Percentiles rank a stretch among this genome's conserved stretches.
phyloP scores from a whole-genome alignment of 371 early-diverging fungal species.

The Chytridiales sp. region DNA sequence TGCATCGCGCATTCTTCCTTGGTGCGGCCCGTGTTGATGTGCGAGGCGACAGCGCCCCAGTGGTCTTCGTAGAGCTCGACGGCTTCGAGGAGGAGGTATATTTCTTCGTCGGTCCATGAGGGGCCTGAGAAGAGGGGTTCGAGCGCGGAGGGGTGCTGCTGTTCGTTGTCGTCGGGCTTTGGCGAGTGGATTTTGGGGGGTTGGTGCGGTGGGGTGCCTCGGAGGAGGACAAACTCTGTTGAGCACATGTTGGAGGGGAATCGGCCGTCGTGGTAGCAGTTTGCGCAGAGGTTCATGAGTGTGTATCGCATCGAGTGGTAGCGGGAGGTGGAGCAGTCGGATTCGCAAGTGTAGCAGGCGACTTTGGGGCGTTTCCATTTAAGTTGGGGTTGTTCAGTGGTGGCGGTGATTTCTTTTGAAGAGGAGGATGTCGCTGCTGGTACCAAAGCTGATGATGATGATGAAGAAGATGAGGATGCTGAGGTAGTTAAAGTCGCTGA shows the following conservation, averaged over 20 bases:
- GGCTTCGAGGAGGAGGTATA: constrained; percentile 83
- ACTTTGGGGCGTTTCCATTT: constrained; percentile 43
- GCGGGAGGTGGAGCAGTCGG: constrained; percentile 73
- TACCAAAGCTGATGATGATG: no score
- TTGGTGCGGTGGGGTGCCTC: constrained; percentile 8
- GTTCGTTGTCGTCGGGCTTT: constrained; percentile 40
- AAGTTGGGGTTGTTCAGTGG: no score
- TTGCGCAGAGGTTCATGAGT: constrained; percentile 75
- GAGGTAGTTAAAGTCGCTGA: no score
- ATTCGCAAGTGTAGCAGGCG: constrained; percentile 82
- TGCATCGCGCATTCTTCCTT: constrained; percentile 88
- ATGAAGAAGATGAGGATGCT: no score
- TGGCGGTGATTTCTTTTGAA: no score
- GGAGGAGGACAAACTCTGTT: constrained; percentile 71
- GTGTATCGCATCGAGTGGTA: constrained; percentile 76
- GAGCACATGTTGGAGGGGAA: constrained; percentile 78
- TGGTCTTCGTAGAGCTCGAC: constrained; percentile 91
- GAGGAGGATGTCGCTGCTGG: no score
- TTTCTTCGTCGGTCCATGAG: constrained; percentile 95
- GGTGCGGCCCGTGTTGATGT: constrained; percentile 83
- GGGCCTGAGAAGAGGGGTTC: no score
- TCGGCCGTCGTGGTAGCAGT: constrained; percentile 88
- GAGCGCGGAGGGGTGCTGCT: constrained; percentile 26
- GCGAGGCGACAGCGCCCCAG: constrained; percentile 88
- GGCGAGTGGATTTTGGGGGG: not conserved